Evolutionary conservation across 495 filamentous ascomycete species (phyloP), one percentile per base, ranked within the genome.

Genomic region (Talaromyces wortmannii): DNA sequence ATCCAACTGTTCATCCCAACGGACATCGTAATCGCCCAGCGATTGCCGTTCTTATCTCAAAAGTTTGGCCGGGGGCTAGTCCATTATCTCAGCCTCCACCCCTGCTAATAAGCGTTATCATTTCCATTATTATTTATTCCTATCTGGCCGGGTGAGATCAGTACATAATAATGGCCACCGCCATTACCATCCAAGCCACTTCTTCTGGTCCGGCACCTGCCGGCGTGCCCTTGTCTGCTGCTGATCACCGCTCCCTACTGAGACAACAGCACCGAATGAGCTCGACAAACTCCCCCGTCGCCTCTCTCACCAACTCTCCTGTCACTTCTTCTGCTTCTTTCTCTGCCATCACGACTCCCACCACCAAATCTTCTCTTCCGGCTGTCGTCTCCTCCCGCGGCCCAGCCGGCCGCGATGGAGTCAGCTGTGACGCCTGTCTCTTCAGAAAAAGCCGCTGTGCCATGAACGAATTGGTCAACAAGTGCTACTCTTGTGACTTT

Each of bases 371-470:
- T 18, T 29, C 42, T 32, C 13, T 58, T 49, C 49, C 48, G 51
- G 16, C 48, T 32, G 44, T 59, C 58, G 42, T 53, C 43, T 45
- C 46, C 56, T 33, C 56, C 16, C 43, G 65, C 48, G 65, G 59
- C 4, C 54, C 56, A 10, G 58, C 61, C 15, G 58, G 55, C 47
- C 69, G 74, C 69, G 60, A 79, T 78, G 70, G 79, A 77, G 60
- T 77, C 61, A 65, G 80, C 70, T 87, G 84, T 69, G 89, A 92
- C 75, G 86, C 88, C 44, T 98, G 94, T 72, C 78, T 90, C 55
- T 82, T 83, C 69, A 78, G 91, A 65, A 91, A 92, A 69, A 90
- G 85, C 62, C 86, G 91, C 62, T 98, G 94, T 74, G 90, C 95
- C 54, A 88, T 96, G 72, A 88, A 91, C 65, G 75, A 78, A 54